Evolutionary conservation across 306 rosid species (phyloP), one percentile per base, ranked within the genome.

Genomic region (Begonia fuchsioides): DNA sequence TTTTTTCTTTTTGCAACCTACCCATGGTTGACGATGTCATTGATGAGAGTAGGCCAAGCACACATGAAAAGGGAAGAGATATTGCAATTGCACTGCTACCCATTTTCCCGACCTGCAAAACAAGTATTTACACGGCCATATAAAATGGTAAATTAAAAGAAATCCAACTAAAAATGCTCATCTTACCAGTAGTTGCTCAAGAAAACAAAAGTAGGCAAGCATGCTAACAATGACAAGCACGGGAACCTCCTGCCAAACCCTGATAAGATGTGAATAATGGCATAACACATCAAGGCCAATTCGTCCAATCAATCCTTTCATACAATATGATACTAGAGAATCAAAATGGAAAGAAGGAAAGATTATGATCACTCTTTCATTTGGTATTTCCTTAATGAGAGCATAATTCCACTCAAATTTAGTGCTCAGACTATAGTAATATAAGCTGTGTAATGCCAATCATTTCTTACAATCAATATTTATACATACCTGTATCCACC

Each of bases 161-260:
- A 50, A 50, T 46, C 32, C 8, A 32, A 47, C 11, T 58, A 50
- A n/a, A 49, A 44, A 52, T 60, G 49, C 35, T 11, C 15, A 17
- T 62, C 75, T 72, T 77, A 90, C 98, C 85, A 90, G 64, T 46
- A 90, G 78, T 71, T 85, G 96, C 76, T 90, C 98, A 38, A 90
- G 92, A 62, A 85, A 90, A 65, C 98, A 90, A 62, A 90, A 90
- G 73, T 85, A 90, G 38, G 94, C 96, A 59, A 90, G 93, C 90
- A 85, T 79, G 75, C 94, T 82, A 68, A 90, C 78, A 50, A 90
- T 82, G 52, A 90, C 96, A 8, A 90, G 98, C 58, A 82, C 96
- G 1, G 98, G 98, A 14, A 90, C 76, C 58, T 90, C 98, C 74
- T 90, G 96, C 98, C 96, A 90, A 58, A 77, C 73, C 93, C 95